Evolutionary conservation across 371 early-diverging fungal species (phyloP), one percentile per base, ranked within the genome.

Genomic region (Encephalitozoon cuniculi): DNA sequence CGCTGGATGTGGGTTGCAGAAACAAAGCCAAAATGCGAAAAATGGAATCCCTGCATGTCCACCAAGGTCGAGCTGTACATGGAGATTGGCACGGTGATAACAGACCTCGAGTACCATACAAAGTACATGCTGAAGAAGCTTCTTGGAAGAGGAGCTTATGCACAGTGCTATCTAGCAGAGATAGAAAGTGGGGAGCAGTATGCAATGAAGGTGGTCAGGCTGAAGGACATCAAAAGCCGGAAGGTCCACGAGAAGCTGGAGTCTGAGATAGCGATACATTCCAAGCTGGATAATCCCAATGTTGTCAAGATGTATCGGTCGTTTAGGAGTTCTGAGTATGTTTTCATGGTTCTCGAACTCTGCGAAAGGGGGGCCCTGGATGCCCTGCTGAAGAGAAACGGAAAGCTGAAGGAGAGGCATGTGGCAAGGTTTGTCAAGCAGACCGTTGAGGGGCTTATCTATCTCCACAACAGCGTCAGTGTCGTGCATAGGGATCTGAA

Each of bases 401-500:
- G 88, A 70, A 85, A 88, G 21, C 83, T 97, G 18, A 89, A 91
- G 25, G 95, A 96, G 79, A 88, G 89, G 18, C 94, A 96, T 85
- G 90, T 89, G 4, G 88, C 91, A 18, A 92, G 88, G 74, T 94
- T 89, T 83, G 88, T 93, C 84, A 84, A 84, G 37, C 93, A 95
- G 82, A 86, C 94, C 6, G 85, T 94, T 2, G 87, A 87, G 30
- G 94, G 91, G 9, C 88, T 94, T 3, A 82, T 87, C 6, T 94
- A 93, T 75, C 86, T 96, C 87, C 95, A 96, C 75, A 80, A 88
- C 0, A 85, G 89, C 4, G 85, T 87, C 25, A 88, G 88, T 44
- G 93, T 94, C 18, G 92, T 97, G 11, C 98, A 97, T 79, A 87
- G 97, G 40, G 97, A 97, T 84, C 86, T 97, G 74, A 97, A 97